Conservation (phyloP, 139 green algal species). For the Spirogloea muscicola region DNA sequence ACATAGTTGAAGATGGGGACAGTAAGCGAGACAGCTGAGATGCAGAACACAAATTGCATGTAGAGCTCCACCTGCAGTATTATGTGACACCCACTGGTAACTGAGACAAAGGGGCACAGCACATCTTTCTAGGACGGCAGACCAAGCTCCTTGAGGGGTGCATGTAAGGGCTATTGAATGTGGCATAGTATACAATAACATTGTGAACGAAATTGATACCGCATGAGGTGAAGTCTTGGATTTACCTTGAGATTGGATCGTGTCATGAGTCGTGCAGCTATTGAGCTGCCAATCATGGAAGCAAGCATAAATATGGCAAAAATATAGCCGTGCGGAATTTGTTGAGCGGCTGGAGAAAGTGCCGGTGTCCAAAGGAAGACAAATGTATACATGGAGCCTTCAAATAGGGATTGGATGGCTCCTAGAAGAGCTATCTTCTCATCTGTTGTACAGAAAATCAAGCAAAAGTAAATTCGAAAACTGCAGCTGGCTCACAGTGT, state of each 20-base stretch:
- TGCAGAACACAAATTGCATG: slow-evolving; percentile 80
- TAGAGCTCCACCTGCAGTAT: slow-evolving; percentile 57
- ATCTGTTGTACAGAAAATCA: slow-evolving; percentile 33
- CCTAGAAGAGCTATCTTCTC: slow-evolving; percentile 73
- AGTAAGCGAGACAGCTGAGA: slow-evolving; percentile 58
- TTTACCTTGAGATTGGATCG: slow-evolving; percentile 6
- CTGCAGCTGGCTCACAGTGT: not conserved
- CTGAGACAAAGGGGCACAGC: too few relatives aligned
- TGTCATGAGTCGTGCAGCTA: slow-evolving; percentile 56
- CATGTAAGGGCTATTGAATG: too few relatives aligned
- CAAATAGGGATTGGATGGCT: slow-evolving; percentile 90
- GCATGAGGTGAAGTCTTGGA: too few relatives aligned
- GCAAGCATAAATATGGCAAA: slow-evolving; percentile 95
- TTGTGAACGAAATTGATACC: too few relatives aligned
- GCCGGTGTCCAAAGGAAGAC: slow-evolving; percentile 78
- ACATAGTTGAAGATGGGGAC: slow-evolving; percentile 48
- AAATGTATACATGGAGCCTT: slow-evolving; percentile 97
- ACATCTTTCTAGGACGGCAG: too few relatives aligned
- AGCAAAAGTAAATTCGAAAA: not conserved
- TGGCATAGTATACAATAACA: too few relatives aligned
- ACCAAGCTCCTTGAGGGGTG: too few relatives aligned
- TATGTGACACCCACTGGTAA: too few relatives aligned
- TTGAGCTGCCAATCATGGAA: slow-evolving; percentile 68
- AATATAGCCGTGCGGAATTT: slow-evolving; percentile 92
- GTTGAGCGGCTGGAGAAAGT: slow-evolving; percentile 65